These are phyloP conservation scores for Mycena kentingensis DNA, from an alignment of 768 basidiomycete genomes.

Conservation along the genomic window DNA sequence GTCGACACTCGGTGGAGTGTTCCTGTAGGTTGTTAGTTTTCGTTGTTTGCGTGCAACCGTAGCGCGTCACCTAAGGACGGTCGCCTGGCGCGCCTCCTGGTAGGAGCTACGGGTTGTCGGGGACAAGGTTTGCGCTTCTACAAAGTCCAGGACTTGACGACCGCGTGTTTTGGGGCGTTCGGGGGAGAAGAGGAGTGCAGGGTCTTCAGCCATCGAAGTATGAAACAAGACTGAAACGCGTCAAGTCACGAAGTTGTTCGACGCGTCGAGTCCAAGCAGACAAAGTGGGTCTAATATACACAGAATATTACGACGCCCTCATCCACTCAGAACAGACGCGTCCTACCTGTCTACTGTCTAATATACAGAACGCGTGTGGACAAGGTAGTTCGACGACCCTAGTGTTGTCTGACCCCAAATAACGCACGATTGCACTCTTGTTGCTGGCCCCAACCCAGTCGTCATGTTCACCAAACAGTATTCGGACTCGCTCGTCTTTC, in stretches of 20 bases:
- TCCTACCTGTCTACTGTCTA: conserved; percentile 40
- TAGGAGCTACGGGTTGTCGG: conserved; percentile 11
- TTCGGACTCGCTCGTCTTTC: conserved; percentile 42
- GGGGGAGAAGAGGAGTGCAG: conserved; percentile 27
- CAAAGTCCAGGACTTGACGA: conserved; percentile 1
- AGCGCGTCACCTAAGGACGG: conserved; percentile 3
- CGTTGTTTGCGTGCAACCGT: too few relatives aligned
- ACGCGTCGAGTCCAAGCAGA: neutral
- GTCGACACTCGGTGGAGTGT: too few relatives aligned
- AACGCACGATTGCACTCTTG: conserved; percentile 43
- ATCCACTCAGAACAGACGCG: neutral
- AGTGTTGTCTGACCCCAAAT: conserved; percentile 37
- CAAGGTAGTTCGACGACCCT: conserved; percentile 52
- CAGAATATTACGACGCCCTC: too few relatives aligned
- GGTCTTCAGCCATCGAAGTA: conserved; percentile 14
- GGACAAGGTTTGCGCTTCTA: conserved; percentile 11
- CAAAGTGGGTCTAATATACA: neutral
- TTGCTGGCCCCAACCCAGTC: conserved; percentile 73
- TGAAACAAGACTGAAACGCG: conserved; percentile 1
- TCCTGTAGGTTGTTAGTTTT: too few relatives aligned
- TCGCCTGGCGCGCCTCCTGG: conserved; percentile 3
- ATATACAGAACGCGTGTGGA: conserved; percentile 76
- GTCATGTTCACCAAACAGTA: conserved; percentile 66
- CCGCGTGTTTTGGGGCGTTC: conserved; percentile 5
- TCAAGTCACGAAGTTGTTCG: neutral